Percentiles rank a stretch among this genome's conserved stretches.
Conservation (phyloP, 2,329 filamentous ascomycete genomes). For the Clonostachys rhizophaga region DNA sequence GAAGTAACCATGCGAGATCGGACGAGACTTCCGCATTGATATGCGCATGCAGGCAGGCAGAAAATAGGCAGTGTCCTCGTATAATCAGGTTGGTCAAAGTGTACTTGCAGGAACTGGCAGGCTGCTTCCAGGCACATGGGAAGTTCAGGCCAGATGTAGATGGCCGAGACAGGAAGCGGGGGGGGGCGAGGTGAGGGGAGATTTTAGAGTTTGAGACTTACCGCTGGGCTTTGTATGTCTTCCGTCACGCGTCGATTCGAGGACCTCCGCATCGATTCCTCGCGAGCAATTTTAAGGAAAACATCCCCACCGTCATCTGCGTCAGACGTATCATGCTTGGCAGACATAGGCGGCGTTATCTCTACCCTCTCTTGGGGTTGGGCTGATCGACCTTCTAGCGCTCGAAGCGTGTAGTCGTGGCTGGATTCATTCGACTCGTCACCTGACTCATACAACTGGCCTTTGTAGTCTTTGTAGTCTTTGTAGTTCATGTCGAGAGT, state of each 20-base stretch:
- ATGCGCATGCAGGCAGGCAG: no score
- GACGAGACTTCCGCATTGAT: no score
- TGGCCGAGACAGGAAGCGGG: constrained; percentile 1
- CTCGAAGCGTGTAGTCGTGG: constrained; percentile 44
- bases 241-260: constrained; percentile 23
- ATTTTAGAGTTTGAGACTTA: constrained; percentile 27
- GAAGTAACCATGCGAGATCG: no score
- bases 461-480: constrained; percentile 25
- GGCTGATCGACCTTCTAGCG: constrained; percentile 36
- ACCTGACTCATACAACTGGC: constrained; percentile 36
- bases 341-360: constrained; percentile 34
- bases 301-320: constrained; percentile 53
- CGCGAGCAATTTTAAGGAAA: constrained; percentile 53
- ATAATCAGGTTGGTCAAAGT: no score
- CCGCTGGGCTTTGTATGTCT: constrained; percentile 31
- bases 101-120: no score
- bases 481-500: constrained; percentile 47
- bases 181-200: no score
- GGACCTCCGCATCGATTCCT: constrained; percentile 36
- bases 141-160: no score
- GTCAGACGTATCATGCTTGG: constrained; percentile 23
- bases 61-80: no score
- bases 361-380: constrained; percentile 19
- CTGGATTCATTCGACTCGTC: constrained; percentile 36
- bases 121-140: no score